Evolutionary conservation across 306 rosid genomes (phyloP), one percentile per base, ranked within the genome.

Genomic region (Chamaecrista fasciculata): DNA sequence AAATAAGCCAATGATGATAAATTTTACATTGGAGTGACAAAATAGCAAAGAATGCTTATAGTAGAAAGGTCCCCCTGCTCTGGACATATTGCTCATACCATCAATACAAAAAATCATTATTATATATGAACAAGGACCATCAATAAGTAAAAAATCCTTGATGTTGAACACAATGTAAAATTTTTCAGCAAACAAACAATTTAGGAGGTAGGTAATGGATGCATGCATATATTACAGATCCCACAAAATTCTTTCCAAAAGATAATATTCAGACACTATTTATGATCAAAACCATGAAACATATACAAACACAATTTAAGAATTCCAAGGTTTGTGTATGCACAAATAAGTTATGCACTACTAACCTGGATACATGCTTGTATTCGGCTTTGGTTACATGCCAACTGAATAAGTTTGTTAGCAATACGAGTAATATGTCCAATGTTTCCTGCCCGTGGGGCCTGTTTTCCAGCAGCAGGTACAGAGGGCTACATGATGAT

Each of bases 371-470:
- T 92, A 81, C 46, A 77, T 55, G 88, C 67, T 59, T 76, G 83
- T 50, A 95, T 67, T 31, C 65, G 72, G 80, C 85, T 82, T 78
- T 58, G 92, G 85, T 78, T 76, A 59, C 79, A 90, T 50, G 86
- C 86, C 78, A 95, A 63, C 47, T 91, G 88, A 75, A 86, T 50
- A 56, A 95, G 85, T 83, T 87, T 95, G 62, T 87, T 95, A 59
- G 87, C 82, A 62, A 89, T 84, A 23, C 86, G 83, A 19, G 96
- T 91, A 42, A 89, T 87, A 74, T 91, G 99, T 24, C 99, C 97
- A 70, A 95, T 73, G 80, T 91, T 89, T 73, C 99, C 97, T 15
- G 66, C 84, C 72, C 93, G 88, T 24, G 93, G 86, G 6, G 85
- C 89, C 64, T 0, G 86, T 71, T 78, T 87, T 50, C 92, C 95